phyloP scores from a whole-genome alignment of 352 stramenopile genomes.

The Lagenidium giganteum region DNA sequence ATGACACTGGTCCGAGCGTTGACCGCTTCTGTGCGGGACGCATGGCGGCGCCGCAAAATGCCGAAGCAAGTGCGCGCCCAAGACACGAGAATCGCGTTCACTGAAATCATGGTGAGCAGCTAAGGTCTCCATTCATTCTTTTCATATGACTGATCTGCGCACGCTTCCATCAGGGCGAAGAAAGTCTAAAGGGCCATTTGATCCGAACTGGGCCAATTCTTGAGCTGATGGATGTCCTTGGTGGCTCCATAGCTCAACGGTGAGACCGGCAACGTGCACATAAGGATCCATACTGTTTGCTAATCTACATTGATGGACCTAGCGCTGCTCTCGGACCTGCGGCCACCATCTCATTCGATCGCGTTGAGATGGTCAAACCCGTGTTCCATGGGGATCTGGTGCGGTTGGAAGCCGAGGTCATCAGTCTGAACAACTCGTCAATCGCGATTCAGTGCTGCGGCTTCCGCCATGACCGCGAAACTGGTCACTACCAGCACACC shows the following conservation, averaged over 20 bases:
- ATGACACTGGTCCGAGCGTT: no score
- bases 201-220: conserved; percentile 45
- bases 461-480: conserved; percentile 36
- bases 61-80: conserved; percentile 36
- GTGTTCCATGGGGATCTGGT: conserved; percentile 55
- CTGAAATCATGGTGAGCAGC: conserved; percentile 56
- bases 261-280: no score
- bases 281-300: background rate
- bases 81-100: conserved; percentile 48
- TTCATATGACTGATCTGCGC: background rate
- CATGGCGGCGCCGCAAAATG: conserved; percentile 39
- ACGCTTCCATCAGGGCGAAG: conserved; percentile 25
- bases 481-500: conserved; percentile 38
- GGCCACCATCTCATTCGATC: conserved; percentile 55
- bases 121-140: background rate
- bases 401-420: conserved; percentile 38
- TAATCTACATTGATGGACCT: no score
- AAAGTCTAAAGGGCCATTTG: conserved; percentile 38
- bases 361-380: conserved; percentile 45
- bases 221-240: conserved; percentile 50
- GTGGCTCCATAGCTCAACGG: conserved; percentile 31
- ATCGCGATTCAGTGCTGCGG: conserved; percentile 46
- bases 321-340: conserved; percentile 26
- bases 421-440: conserved; percentile 42
- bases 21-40: conserved; percentile 30